Conservation (phyloP, 768 basidiomycete species). For the Russula emetica region DNA sequence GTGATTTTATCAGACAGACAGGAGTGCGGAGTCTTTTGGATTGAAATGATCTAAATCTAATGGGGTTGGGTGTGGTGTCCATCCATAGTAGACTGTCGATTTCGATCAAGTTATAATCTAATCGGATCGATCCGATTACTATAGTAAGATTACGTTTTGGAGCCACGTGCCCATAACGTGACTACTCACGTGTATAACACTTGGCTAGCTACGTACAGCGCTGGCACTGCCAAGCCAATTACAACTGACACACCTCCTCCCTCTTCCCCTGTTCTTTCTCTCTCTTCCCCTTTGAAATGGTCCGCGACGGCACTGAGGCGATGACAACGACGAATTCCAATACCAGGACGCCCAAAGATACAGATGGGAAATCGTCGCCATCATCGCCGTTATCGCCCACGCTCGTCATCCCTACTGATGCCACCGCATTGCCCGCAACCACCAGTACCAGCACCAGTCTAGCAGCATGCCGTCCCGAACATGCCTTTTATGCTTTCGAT, state of each 20-base stretch:
- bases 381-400: neutral
- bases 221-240: too few relatives aligned
- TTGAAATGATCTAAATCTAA: too few relatives aligned
- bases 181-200: neutral
- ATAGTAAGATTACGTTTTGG: neutral
- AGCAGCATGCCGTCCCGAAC: constrained; percentile 55
- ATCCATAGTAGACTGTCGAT: too few relatives aligned
- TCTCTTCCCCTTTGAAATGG: neutral
- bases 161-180: neutral
- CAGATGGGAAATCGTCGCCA: neutral
- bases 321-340: neutral
- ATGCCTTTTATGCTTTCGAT: constrained; percentile 81
- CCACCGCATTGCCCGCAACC: neutral
- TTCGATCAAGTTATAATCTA: too few relatives aligned
- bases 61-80: too few relatives aligned
- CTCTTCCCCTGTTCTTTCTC: neutral
- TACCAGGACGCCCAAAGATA: neutral
- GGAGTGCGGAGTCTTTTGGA: neutral
- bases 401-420: constrained; percentile 24
- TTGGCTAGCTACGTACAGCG: too few relatives aligned
- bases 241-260: neutral
- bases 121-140: neutral
- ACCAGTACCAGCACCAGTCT: constrained; percentile 25
- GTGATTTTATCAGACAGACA: neutral
- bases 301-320: constrained; percentile 1